phyloP scores from a whole-genome alignment of 306 rosid species.

The Vicia villosa region DNA sequence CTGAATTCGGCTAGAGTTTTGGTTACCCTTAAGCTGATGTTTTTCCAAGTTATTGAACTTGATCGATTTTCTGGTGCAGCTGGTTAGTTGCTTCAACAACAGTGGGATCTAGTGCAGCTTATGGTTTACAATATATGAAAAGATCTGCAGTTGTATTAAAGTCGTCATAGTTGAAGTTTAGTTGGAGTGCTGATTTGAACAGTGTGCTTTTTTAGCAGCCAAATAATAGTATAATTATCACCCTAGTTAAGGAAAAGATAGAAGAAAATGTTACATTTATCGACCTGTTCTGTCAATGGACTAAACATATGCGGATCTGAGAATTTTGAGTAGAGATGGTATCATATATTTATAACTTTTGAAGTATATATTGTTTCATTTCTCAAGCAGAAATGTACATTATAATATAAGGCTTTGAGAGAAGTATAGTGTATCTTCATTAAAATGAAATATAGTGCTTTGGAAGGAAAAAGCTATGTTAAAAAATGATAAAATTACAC shows the following conservation, averaged over 20 bases:
- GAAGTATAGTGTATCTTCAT: too few relatives aligned
- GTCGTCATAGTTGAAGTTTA: slow-evolving; percentile 25
- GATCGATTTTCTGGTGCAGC: slow-evolving; percentile 49
- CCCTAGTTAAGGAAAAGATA: neutral
- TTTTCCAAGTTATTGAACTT: slow-evolving; percentile 29
- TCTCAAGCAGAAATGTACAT: too few relatives aligned
- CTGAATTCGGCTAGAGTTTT: neutral
- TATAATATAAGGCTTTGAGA: too few relatives aligned
- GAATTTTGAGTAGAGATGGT: too few relatives aligned
- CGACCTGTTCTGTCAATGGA: neutral
- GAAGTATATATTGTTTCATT: too few relatives aligned
- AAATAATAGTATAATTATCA: neutral
- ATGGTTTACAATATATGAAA: slow-evolving; percentile 27
- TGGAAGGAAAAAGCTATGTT: too few relatives aligned
- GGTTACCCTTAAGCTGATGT: neutral
- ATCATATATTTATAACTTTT: too few relatives aligned
- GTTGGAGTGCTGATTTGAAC: slow-evolving; percentile 7
- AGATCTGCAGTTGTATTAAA: slow-evolving; percentile 18
- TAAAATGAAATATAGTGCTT: too few relatives aligned
- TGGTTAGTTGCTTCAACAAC: slow-evolving; percentile 94
- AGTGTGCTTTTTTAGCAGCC: neutral
- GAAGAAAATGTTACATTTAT: neutral
- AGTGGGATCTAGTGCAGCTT: slow-evolving; percentile 34
- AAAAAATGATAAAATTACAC: too few relatives aligned
- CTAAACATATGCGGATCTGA: too few relatives aligned